These are phyloP conservation scores for Globisporangium emineosum DNA, from an alignment of 352 stramenopile species.

Conservation along the genomic window DNA sequence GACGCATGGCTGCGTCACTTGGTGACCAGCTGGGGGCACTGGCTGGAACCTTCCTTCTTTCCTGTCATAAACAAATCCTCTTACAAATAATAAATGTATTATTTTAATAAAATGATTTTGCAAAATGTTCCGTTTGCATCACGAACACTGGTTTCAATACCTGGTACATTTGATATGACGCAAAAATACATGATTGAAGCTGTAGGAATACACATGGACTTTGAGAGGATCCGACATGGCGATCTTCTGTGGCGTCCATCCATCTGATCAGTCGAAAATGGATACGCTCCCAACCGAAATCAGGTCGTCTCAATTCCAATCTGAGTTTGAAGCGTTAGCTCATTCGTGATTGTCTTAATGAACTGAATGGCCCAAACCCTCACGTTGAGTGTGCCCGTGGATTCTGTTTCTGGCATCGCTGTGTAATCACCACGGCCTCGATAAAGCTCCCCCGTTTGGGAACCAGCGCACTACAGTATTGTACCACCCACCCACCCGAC, in stretches of 20 bases:
- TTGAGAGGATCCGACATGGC: neutral
- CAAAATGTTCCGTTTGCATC: no score
- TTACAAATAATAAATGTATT: neutral
- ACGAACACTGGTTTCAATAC: neutral
- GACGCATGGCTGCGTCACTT: neutral
- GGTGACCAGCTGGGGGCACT: neutral
- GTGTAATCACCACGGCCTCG: no score
- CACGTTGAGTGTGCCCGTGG: no score
- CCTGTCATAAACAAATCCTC: neutral
- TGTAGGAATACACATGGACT: neutral
- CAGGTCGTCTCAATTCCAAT: slow-evolving; percentile 1
- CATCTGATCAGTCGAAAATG: neutral
- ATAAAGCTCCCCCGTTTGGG: no score
- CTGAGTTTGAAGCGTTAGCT: neutral
- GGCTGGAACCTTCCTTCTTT: neutral
- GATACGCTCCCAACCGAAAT: no score
- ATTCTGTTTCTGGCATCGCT: no score
- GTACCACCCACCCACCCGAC: no score
- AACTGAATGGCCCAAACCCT: no score
- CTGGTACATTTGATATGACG: neutral
- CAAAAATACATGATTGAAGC: neutral
- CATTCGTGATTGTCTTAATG: neutral
- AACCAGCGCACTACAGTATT: no score
- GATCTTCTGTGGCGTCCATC: neutral
- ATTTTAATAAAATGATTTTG: neutral